Conservation (phyloP, 176 grass and related monocot genomes). For the sorghum (Sorghum bicolor) region Sorghum_bicolor_NCBIv3 NC_012871.2:64169001-64169500, state of each 20-base stretch:
- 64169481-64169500: neutral
- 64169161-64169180: constrained; percentile 2
- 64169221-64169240: neutral
- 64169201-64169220: neutral
- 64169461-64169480: neutral
- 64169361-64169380: neutral
- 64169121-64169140: constrained; percentile 87
- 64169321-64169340: neutral
- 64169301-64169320: neutral
- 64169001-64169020: neutral
- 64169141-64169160: constrained; percentile 44
- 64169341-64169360: neutral
- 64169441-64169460: neutral
- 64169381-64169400: neutral
- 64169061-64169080: constrained; percentile 51
- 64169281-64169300: neutral
- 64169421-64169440: neutral
- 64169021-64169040: neutral
- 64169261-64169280: neutral
- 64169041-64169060: neutral
- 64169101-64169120: constrained; percentile 98
- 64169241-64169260: neutral
- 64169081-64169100: constrained; percentile 95
- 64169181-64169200: neutral
- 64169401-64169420: neutral